Conservation (phyloP, 805 yeast species). For the Candida piceae region DNA sequence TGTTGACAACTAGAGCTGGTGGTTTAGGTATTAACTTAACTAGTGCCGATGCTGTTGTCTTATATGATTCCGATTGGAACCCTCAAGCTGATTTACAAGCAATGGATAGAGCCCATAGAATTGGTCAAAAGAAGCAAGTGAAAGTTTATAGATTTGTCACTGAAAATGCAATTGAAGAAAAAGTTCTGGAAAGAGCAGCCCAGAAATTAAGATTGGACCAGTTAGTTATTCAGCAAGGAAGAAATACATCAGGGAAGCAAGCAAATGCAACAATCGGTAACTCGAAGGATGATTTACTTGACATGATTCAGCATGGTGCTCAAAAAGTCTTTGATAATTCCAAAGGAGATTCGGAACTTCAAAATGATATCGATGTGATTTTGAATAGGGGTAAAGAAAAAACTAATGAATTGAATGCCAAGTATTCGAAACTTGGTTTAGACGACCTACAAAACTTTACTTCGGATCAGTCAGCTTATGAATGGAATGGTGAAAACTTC, state of each 20-base stretch:
- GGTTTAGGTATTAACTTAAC: constrained; percentile 93
- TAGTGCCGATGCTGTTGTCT: constrained; percentile 82
- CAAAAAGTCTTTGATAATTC: constrained; percentile 67
- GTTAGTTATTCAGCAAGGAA: constrained; percentile 91
- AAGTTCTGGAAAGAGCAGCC: constrained; percentile 92
- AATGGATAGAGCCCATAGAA: constrained; percentile 97
- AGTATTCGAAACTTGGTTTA: constrained; percentile 79
- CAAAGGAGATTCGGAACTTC: constrained; percentile 25
- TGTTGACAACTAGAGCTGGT: constrained; percentile 93
- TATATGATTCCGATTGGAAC: constrained; percentile 95
- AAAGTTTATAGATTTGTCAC: constrained; percentile 89
- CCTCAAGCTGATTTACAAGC: constrained; percentile 98
- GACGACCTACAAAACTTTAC: constrained; percentile 93
- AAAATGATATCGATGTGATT: constrained; percentile 79
- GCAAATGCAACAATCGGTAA: constrained; percentile 44
- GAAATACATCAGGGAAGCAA: constrained; percentile 41
- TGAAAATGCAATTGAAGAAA: constrained; percentile 94
- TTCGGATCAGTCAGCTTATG: constrained; percentile 79
- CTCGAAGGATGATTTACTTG: constrained; percentile 77
- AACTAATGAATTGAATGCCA: constrained; percentile 72
- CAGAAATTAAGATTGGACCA: constrained; percentile 91
- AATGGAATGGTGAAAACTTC: constrained; percentile 91
- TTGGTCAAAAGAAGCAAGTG: constrained; percentile 96
- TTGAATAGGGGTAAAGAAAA: constrained; percentile 76
- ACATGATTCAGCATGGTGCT: constrained; percentile 98